Conservation (phyloP, 1,139 yeast species). For the Yamadazyma jaroonii region DNA sequence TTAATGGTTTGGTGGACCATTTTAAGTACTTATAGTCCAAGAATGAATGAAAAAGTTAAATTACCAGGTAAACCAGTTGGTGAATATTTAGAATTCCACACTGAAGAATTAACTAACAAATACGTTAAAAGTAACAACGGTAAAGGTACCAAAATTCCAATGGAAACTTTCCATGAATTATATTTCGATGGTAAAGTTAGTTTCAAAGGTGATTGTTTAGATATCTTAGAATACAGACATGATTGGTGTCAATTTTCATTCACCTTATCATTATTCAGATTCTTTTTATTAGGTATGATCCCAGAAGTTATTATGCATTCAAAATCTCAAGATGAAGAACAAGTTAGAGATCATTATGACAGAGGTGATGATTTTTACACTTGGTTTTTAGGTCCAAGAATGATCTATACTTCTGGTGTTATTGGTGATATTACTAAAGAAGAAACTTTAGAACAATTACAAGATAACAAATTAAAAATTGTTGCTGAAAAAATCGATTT, state of each 20-base stretch:
- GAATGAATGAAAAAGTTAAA: conserved; percentile 74
- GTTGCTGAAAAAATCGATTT: conserved; percentile 87
- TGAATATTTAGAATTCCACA: conserved; percentile 79
- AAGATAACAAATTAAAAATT: conserved; percentile 84
- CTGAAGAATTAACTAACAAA: conserved; percentile 66
- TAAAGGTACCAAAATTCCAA: conserved; percentile 71
- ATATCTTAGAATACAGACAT: conserved; percentile 79
- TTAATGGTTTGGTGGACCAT: conserved; percentile 82
- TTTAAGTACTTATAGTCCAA: conserved; percentile 73
- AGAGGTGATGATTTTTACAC: conserved; percentile 95
- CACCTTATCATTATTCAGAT: conserved; percentile 75
- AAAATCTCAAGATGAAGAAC: conserved; percentile 93
- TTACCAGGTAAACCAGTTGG: conserved; percentile 79
- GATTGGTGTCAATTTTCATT: conserved; percentile 88
- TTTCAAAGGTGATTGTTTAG: conserved; percentile 86
- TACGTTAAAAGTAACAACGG: conserved; percentile 59
- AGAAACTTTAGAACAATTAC: conserved; percentile 82
- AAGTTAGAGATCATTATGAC: conserved; percentile 93
- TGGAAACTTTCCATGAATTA: conserved; percentile 89
- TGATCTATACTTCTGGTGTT: conserved; percentile 89
- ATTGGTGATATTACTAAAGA: conserved; percentile 68
- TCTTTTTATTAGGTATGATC: conserved; percentile 82
- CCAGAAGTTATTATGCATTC: conserved; percentile 94
- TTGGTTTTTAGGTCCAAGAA: conserved; percentile 93
- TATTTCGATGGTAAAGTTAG: conserved; percentile 82